Conservation (phyloP, 2,329 filamentous ascomycete genomes). For the Talaromyces sp. region DNA sequence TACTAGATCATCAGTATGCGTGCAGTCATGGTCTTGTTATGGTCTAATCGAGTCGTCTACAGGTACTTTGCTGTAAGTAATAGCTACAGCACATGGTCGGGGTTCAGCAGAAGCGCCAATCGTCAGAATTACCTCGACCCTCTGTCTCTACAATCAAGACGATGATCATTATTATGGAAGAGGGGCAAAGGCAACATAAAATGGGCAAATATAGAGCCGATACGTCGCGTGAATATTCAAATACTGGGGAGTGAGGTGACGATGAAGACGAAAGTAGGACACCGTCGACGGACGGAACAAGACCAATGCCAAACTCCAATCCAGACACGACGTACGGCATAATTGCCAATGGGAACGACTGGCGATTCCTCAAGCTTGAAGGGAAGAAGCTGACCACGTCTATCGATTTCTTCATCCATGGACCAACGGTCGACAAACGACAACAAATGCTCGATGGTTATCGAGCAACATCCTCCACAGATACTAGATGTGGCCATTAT, state of each 20-base stretch:
- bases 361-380: no score
- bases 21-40: not conserved
- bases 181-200: not conserved
- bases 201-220: not conserved
- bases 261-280: not conserved
- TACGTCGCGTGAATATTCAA: not conserved
- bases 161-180: not conserved
- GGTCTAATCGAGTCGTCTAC: not conserved
- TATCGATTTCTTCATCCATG: no score
- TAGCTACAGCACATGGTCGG: no score
- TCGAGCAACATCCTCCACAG: no score
- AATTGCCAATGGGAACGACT: no score
- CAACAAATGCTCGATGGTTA: no score
- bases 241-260: not conserved
- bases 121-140: no score
- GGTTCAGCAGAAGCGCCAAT: no score
- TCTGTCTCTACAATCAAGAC: not conserved
- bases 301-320: not conserved
- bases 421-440: no score
- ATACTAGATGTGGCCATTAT: no score
- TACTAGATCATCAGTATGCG: not conserved
- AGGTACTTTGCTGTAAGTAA: not conserved
- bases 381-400: no score
- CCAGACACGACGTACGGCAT: no score
- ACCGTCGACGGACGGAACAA: not conserved